These are phyloP conservation scores for Candida hispaniensis DNA, from an alignment of 805 yeast species.

Conservation along the genomic window DNA sequence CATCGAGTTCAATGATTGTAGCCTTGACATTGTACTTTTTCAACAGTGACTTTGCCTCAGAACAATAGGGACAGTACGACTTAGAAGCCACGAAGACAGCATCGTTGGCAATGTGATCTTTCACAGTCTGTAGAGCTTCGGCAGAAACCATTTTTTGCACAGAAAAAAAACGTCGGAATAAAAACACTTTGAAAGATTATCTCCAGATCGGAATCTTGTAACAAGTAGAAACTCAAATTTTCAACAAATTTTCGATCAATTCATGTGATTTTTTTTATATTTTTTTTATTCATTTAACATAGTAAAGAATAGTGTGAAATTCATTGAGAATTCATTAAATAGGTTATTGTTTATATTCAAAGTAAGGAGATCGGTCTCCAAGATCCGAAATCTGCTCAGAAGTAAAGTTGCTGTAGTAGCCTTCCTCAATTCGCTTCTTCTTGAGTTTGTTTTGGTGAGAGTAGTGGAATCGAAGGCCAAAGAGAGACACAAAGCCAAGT, in stretches of 20 bases:
- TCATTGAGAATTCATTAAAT: no score
- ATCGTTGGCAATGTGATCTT: conserved; percentile 20
- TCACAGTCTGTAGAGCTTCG: conserved; percentile 17
- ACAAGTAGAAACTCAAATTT: no score
- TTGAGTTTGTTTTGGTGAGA: conserved; percentile 3
- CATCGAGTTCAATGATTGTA: conserved; percentile 43
- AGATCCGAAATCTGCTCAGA: conserved; percentile 5
- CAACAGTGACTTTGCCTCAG: conserved; percentile 38
- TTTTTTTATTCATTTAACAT: no score
- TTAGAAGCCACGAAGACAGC: conserved; percentile 53
- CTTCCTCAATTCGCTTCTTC: conserved; percentile 4
- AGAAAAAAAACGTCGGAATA: conserved; percentile 15
- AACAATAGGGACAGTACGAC: conserved; percentile 56
- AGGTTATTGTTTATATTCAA: conserved; percentile 2
- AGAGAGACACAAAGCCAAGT: conserved; percentile 25
- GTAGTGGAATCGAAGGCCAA: conserved; percentile 1
- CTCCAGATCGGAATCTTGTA: no score
- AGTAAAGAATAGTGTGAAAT: no score
- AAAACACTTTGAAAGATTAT: conserved; percentile 8
- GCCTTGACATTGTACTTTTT: conserved; percentile 27
- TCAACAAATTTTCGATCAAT: no score
- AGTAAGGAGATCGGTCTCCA: conserved; percentile 12
- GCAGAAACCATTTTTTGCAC: conserved; percentile 8
- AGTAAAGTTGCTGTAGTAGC: conserved; percentile 1
- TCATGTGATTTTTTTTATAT: no score